Percentiles rank a stretch among this genome's conserved stretches.
These are phyloP conservation scores for Dictyostelium brefeldianum DNA, from an alignment of 78 protist species.

Conservation along the genomic window DNA sequence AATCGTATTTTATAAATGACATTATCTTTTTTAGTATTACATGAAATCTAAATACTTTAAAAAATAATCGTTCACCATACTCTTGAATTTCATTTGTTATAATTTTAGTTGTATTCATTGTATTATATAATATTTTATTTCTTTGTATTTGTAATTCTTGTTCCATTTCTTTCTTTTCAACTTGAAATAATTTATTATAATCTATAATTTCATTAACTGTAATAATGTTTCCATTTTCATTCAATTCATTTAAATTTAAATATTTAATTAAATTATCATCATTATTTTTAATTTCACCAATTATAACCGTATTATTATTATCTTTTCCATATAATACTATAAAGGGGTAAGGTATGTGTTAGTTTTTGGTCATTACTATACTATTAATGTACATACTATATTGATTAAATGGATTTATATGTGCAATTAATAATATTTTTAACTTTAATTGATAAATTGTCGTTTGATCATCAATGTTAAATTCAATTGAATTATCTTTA, in stretches of 20 bases:
- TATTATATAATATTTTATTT: too few relatives aligned
- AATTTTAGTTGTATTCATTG: too few relatives aligned
- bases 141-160: background rate
- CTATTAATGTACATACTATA: background rate
- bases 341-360: too few relatives aligned
- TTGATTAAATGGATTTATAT: background rate
- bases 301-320: too few relatives aligned
- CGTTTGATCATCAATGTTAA: background rate
- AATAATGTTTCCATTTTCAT: background rate
- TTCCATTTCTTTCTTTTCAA: background rate
- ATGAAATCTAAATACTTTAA: constrained; percentile 1
- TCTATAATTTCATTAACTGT: background rate
- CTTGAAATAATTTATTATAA: background rate
- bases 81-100: too few relatives aligned
- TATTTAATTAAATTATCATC: background rate
- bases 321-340: too few relatives aligned
- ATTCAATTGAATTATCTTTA: background rate
- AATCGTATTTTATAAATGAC: background rate
- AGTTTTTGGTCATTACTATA: too few relatives aligned
- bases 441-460: background rate
- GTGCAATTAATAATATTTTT: background rate
- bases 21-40: background rate
- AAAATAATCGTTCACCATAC: background rate
- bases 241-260: background rate
- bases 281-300: too few relatives aligned